Evolutionary conservation across 164 flowering plant species (phyloP), one percentile per base, ranked within the genome.

Genomic region (Platanus orientalis): DNA sequence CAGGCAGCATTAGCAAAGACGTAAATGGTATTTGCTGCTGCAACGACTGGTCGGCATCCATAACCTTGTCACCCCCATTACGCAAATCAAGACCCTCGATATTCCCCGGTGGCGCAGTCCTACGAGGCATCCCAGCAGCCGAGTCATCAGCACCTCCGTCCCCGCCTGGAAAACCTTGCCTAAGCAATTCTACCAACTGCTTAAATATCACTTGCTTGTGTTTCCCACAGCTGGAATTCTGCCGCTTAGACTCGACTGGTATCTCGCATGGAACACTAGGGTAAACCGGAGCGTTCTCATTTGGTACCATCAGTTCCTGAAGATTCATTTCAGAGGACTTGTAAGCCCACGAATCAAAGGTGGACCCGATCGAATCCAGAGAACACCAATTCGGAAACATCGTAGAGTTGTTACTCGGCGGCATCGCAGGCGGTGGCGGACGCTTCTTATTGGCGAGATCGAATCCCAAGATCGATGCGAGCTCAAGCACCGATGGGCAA

Each of bases 171-270:
- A 64, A 64, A 57, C 68, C 80, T 13, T 72, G 68, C 73, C 66
- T 81, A 3, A 79, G 36, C 78, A 90, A 51, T 80, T 83, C 88
- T 40, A 78, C 27, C 67, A 93, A 60, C 78, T 93, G 98, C 78
- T 74, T 83, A 32, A 73, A 48, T 1, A 93, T 73, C 68, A 80
- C 76, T 62, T 82, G 81, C 76, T 77, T 80, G 24, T 71, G 75
- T 75, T 77, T 84, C 52, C 93, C 93, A 51, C 83, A 73, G 16
- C 61, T 63, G 19, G 64, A 64, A 32, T 44, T 70, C 71, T 40
- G 68, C 65, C 54, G 54, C 80, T 75, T 75, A 49, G 29, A 48
- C 44, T 27, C 14, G 36, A 52, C 21, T 25, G 57, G n/a, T n/a
- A n/a, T 51, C 17, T 44, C 16, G 32, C 52, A 23, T 4, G 65